Conservation (phyloP, 306 rosid genomes). For the Cyamopsis tetragonoloba region DNA sequence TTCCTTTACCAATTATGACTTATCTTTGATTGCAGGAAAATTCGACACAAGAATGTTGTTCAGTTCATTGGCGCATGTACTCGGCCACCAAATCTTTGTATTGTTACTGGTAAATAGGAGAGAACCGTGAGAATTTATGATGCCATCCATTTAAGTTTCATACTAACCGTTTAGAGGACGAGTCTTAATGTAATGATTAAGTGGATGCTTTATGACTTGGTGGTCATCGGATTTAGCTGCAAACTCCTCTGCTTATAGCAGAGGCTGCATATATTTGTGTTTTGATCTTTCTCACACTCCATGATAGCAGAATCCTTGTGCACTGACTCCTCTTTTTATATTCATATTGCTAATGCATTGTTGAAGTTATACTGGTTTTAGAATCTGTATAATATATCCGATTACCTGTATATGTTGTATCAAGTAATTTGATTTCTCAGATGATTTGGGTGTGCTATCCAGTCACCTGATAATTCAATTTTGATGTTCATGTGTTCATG, state of each 20-base stretch:
- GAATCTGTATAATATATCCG: slow-evolving; percentile 22
- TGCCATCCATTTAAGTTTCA: slow-evolving; percentile 7
- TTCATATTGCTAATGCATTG: neutral
- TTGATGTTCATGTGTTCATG: slow-evolving; percentile 35
- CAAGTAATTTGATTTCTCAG: slow-evolving; percentile 17
- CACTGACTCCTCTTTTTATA: neutral
- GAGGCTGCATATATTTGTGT: neutral
- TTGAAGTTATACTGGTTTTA: neutral
- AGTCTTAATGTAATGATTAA: slow-evolving; percentile 17
- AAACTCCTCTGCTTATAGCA: neutral
- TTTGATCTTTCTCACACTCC: slow-evolving; percentile 15
- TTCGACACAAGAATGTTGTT: slow-evolving; percentile 98
- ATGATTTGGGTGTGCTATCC: slow-evolving; percentile 31
- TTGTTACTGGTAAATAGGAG: slow-evolving; percentile 77
- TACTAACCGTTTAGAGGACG: slow-evolving; percentile 21
- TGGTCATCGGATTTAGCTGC: neutral
- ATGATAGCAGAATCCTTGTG: slow-evolving; percentile 14
- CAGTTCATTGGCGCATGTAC: slow-evolving; percentile 99
- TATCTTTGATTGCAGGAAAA: slow-evolving; percentile 65
- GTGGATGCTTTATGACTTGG: slow-evolving; percentile 1
- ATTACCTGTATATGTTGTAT: slow-evolving; percentile 21
- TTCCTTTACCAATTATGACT: slow-evolving; percentile 19
- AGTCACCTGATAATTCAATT: slow-evolving; percentile 23
- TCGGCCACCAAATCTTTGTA: slow-evolving; percentile 81
- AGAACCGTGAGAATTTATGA: neutral